These are phyloP conservation scores for Clarireedia monteithiana DNA, from an alignment of 2,329 filamentous ascomycete genomes.

Conservation along the genomic window DNA sequence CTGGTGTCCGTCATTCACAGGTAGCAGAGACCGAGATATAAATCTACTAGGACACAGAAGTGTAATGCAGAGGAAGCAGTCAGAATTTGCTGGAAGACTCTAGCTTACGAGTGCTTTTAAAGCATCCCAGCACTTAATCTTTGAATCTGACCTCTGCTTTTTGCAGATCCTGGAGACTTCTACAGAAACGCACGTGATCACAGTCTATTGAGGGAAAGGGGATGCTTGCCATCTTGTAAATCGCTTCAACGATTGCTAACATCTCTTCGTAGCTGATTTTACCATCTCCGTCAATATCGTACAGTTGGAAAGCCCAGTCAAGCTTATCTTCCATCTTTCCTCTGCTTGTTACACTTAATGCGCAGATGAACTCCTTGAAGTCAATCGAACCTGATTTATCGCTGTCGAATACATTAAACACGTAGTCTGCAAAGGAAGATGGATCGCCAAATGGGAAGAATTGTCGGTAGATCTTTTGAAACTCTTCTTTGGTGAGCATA, in stretches of 20 bases:
- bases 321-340: constrained; percentile 99
- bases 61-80: background rate
- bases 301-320: constrained; percentile 98
- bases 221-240: constrained; percentile 90
- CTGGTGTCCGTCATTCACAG: background rate
- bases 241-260: constrained; percentile 96
- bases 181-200: background rate
- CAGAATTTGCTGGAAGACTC: background rate
- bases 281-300: constrained; percentile 97
- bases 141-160: background rate
- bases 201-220: background rate
- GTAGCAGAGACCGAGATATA: no score
- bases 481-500: constrained; percentile 95
- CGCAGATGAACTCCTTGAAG: constrained; percentile 99
- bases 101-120: background rate
- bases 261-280: constrained; percentile 99
- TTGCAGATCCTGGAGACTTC: background rate
- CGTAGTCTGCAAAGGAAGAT: constrained; percentile 95
- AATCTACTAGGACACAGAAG: background rate
- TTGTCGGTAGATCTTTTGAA: constrained; percentile 99
- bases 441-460: constrained; percentile 99
- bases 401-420: constrained; percentile 98
- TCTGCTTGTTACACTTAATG: constrained; percentile 89
- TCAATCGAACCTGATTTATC: constrained; percentile 97
- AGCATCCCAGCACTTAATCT: background rate